These are phyloP conservation scores for Trichophyton benhamiae DNA, from an alignment of 2,329 filamentous ascomycete genomes.

Conservation along the genomic window DNA sequence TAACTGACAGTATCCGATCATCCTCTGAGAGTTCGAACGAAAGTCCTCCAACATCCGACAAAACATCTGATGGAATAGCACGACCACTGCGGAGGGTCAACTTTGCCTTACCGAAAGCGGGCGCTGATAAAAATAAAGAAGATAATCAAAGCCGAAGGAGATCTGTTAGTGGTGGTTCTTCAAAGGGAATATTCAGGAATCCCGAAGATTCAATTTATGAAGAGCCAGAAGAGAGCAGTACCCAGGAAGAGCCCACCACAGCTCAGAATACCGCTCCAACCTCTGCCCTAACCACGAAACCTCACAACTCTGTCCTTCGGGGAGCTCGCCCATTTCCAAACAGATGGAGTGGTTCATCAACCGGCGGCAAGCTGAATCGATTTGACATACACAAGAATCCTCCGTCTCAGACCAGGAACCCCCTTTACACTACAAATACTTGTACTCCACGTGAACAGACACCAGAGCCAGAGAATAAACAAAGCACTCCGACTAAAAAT, in stretches of 20 bases:
- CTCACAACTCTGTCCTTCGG: constrained; percentile 50
- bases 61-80: constrained; percentile 14
- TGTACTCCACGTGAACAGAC: constrained; percentile 19
- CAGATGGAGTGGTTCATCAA: constrained; percentile 33
- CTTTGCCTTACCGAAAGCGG: constrained; percentile 27
- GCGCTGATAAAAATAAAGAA: constrained; percentile 11
- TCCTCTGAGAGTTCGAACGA: constrained; percentile 14
- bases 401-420: constrained; percentile 69
- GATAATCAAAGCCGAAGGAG: constrained; percentile 18
- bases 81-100: constrained; percentile 31
- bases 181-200: constrained; percentile 44
- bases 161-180: constrained; percentile 28
- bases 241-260: constrained; percentile 18
- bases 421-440: constrained; percentile 61
- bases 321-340: constrained; percentile 32
- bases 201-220: constrained; percentile 64
- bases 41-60: constrained; percentile 5
- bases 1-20: constrained; percentile 7
- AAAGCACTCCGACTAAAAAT: constrained; percentile 52
- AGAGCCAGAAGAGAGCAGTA: constrained; percentile 51
- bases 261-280: constrained; percentile 19
- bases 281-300: constrained; percentile 45
- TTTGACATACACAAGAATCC: constrained; percentile 76
- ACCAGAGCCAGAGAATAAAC: constrained; percentile 20
- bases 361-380: constrained; percentile 37